Base-by-base conservation (phyloP, 805 yeast genomes). In the Ogataea ramenticola region DNA sequence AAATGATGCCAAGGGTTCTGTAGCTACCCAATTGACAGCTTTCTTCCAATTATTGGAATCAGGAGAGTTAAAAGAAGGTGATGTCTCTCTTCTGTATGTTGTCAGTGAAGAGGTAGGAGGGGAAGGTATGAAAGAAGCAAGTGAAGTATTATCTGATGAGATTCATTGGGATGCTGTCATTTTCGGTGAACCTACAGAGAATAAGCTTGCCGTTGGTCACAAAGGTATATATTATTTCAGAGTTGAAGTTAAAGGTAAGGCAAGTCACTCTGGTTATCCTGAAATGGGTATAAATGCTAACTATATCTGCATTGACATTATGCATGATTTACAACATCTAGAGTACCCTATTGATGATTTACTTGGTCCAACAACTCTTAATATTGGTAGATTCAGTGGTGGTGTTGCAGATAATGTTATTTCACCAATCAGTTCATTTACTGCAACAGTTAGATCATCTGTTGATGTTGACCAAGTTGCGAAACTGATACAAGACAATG, bases 121-220 rank as follows among this genome's bases (percentile, higher is more conserved):
- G 20, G 59, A 61, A 21, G 90, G 90, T 14, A 82, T 82, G 86
- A 52, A 41, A 26, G 45, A 54, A 15, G 82, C 76, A 3, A 59
- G 67, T 49, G 54, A 8, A 3, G n/a, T 3, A 4, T 5, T 38
- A 6, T n/a, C 3, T 57, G 75, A 24, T 20, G 65, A 69, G 19
- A 68, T 67, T 10, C 55, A 60, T 9, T 82, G 86, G 86, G 75
- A 75, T 11, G 51, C 75, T 10, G 88, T 74, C 15, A 70, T 83
- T 27, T 82, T 82, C 61, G 89, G 89, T 12, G 90, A 82, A 57
- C 90, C 90, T 11, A 82, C 90, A 0, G 87, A 81, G 50, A 66
- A 74, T 55, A 79, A 77, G 52, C 65, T 82, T 19, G 86, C 84
- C 14, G 74, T 74, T 5, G 89, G 88, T 12, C 90, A 82, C 55